Evolutionary conservation across 495 filamentous ascomycete species (phyloP).

Genomic region (Penicillium arizonense): DNA sequence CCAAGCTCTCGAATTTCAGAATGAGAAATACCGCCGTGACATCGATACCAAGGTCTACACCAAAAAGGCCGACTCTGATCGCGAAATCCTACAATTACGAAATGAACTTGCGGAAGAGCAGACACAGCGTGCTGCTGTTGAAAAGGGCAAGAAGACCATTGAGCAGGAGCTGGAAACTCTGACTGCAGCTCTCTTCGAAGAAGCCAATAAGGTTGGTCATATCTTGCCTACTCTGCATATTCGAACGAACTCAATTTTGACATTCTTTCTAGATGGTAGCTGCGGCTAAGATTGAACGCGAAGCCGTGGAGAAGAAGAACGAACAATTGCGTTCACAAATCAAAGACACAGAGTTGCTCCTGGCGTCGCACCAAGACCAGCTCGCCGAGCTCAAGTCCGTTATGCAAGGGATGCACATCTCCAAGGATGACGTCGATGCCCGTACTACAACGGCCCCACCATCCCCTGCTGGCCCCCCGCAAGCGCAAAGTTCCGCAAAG

Average conservation of each 20-base stretch:
- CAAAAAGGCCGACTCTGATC: conserved; percentile 62
- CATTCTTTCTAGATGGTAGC: conserved; percentile 74
- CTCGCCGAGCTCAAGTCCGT: conserved; percentile 85
- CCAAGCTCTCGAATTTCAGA: conserved; percentile 63
- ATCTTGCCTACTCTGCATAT: neutral
- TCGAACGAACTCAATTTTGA: conserved; percentile 26
- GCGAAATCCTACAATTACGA: conserved; percentile 67
- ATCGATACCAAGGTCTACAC: conserved; percentile 71
- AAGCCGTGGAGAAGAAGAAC: conserved; percentile 72
- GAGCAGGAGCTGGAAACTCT: conserved; percentile 85
- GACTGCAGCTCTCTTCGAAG: conserved; percentile 88
- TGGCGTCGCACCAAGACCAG: conserved; percentile 90
- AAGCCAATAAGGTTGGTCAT: conserved; percentile 74
- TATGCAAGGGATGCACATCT: conserved; percentile 81
- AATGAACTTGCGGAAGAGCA: conserved; percentile 64
- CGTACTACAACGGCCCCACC: conserved; percentile 63
- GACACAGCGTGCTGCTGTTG: conserved; percentile 53
- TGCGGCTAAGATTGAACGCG: conserved; percentile 67
- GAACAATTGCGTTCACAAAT: conserved; percentile 76
- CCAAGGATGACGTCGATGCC: conserved; percentile 64
- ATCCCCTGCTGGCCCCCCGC: conserved; percentile 54
- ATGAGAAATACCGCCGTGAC: conserved; percentile 68
- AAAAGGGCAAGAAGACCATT: conserved; percentile 71
- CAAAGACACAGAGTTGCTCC: conserved; percentile 79
- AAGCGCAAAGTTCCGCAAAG: conserved; percentile 14